These are phyloP conservation scores for Arxiozyma bovina DNA, from an alignment of 1,139 yeast genomes.

Conservation along the genomic window DNA sequence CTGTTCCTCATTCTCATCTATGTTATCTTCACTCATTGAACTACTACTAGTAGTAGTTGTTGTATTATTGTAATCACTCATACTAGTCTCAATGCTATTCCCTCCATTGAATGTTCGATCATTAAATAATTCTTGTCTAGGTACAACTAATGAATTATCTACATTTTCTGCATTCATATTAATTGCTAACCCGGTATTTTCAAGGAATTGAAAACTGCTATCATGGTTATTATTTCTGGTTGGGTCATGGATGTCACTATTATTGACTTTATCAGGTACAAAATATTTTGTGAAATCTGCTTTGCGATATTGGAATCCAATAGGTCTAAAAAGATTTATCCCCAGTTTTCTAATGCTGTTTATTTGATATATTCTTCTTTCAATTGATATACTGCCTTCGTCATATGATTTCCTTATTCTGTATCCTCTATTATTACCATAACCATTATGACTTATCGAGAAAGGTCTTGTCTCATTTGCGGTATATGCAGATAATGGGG, in stretches of 20 bases:
- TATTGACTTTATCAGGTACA: conserved; percentile 5
- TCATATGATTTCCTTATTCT: neutral
- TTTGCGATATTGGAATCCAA: conserved; percentile 17
- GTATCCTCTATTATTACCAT: neutral
- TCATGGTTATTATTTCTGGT: neutral
- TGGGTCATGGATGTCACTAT: neutral
- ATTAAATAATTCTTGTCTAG: neutral
- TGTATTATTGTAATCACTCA: neutral
- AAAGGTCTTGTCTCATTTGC: neutral
- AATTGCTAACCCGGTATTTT: neutral
- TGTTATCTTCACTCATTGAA: no score
- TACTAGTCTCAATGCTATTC: neutral
- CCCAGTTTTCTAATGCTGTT: conserved; percentile 14
- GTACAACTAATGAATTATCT: neutral
- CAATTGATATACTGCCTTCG: neutral
- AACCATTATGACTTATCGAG: neutral
- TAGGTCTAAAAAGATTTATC: conserved; percentile 18
- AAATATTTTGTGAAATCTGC: conserved; percentile 9
- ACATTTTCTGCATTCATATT: neutral
- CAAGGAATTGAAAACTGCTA: neutral
- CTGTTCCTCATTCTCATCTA: no score
- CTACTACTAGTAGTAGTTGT: no score
- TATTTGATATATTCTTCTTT: conserved; percentile 5
- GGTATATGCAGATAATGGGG: conserved; percentile 4
- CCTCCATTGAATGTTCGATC: neutral